These are phyloP conservation scores for Ganoderma resinaceum DNA, from an alignment of 1,284 basidiomycete species.

Conservation along the genomic window DNA sequence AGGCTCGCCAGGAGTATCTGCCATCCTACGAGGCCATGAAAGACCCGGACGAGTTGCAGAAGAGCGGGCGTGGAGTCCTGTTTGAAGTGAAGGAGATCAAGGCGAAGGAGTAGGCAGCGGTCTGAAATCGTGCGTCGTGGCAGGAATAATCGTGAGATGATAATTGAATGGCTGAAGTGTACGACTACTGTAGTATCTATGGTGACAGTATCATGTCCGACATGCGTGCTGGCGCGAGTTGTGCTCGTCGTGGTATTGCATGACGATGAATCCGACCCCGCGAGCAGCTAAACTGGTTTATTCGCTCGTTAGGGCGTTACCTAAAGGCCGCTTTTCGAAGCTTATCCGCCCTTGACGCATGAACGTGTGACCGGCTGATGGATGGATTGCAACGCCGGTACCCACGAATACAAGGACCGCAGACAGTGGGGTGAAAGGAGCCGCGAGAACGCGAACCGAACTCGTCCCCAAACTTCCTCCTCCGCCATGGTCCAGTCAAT, in stretches of 20 bases:
- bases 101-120: neutral
- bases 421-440: neutral
- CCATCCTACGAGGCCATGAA: constrained; percentile 45
- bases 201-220: neutral
- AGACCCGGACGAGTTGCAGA: constrained; percentile 48
- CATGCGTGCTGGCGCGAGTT: neutral
- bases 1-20: constrained; percentile 47
- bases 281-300: neutral
- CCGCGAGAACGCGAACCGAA: neutral
- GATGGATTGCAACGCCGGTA: neutral
- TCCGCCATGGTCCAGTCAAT: neutral
- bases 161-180: neutral
- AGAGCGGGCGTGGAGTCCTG: constrained; percentile 38
- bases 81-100: constrained; percentile 36
- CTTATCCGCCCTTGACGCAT: neutral
- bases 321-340: too few species aligned
- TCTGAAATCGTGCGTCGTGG: neutral
- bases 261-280: neutral
- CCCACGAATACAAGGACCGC: neutral
- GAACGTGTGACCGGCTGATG: neutral
- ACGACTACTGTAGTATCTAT: neutral
- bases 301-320: neutral
- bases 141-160: neutral
- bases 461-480: neutral
- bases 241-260: neutral